These are phyloP conservation scores for Xylariales sp. DNA, from an alignment of 2,329 filamentous ascomycete species.

Conservation along the genomic window DNA sequence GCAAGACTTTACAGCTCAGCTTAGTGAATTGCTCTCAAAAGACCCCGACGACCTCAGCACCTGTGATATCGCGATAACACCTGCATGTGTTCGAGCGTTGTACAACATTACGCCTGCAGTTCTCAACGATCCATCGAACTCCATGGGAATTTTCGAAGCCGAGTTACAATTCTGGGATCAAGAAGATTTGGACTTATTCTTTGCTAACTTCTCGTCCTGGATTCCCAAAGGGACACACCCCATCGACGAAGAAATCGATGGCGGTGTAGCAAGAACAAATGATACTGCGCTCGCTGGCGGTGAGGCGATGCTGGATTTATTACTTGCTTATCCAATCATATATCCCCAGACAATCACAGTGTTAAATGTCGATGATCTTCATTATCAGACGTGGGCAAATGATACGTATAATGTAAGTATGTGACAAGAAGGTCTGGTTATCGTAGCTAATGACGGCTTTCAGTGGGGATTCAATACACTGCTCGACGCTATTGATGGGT, in stretches of 20 bases:
- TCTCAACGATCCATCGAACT: slow-evolving; percentile 13
- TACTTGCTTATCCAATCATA: slow-evolving; percentile 31
- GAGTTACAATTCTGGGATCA: slow-evolving; percentile 29
- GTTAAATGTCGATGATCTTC: slow-evolving; percentile 38
- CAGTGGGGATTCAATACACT: slow-evolving; percentile 34
- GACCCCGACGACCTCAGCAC: slow-evolving; percentile 4
- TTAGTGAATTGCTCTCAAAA: neutral
- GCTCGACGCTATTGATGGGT: slow-evolving; percentile 44
- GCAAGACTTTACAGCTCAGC: slow-evolving; percentile 1
- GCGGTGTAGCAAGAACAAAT: slow-evolving; percentile 19
- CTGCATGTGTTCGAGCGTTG: slow-evolving; percentile 9
- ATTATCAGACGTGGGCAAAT: slow-evolving; percentile 26
- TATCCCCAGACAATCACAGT: slow-evolving; percentile 34
- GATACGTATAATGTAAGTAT: slow-evolving; percentile 9
- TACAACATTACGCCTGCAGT: slow-evolving; percentile 15
- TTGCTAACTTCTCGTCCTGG: slow-evolving; percentile 10
- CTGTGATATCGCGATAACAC: slow-evolving; percentile 9
- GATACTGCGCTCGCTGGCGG: slow-evolving; percentile 20
- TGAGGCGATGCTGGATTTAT: slow-evolving; percentile 34
- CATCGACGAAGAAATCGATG: slow-evolving; percentile 26
- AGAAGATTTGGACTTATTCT: slow-evolving; percentile 28
- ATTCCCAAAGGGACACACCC: slow-evolving; percentile 29
- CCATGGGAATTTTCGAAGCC: slow-evolving; percentile 24
- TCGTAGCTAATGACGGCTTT: neutral
- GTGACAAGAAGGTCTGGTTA: neutral